These are phyloP conservation scores for Galerina marginata DNA, from an alignment of 768 basidiomycete species.

Conservation along the genomic window DNA sequence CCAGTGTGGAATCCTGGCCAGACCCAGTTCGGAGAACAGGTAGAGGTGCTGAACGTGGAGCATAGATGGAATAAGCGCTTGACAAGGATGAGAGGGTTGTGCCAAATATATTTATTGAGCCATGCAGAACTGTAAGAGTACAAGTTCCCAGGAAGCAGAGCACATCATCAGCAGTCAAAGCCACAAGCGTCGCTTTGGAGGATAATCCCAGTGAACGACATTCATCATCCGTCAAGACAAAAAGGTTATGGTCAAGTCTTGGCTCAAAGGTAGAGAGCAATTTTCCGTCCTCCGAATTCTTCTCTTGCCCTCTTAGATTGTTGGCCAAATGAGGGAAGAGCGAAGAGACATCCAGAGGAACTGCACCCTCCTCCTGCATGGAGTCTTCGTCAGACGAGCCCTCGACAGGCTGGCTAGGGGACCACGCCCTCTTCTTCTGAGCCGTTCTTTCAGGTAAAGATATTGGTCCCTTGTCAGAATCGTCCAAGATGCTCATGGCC, in stretches of 20 bases:
- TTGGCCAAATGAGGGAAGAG: slow-evolving; percentile 20
- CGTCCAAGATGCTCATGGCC: slow-evolving; percentile 23
- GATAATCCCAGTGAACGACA: slow-evolving; percentile 33
- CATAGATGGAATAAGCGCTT: slow-evolving; percentile 61
- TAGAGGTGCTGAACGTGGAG: slow-evolving; percentile 80
- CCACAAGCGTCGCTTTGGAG: slow-evolving; percentile 41
- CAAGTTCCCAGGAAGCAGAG: slow-evolving; percentile 75
- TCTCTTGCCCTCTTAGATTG: background rate
- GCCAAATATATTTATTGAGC: slow-evolving; percentile 64
- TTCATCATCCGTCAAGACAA: slow-evolving; percentile 49
- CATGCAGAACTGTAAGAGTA: slow-evolving; percentile 63
- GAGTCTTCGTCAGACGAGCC: slow-evolving; percentile 59
- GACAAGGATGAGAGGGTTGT: slow-evolving; percentile 49
- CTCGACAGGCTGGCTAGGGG: slow-evolving; percentile 56
- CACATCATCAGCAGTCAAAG: slow-evolving; percentile 53
- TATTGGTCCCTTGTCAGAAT: slow-evolving; percentile 11
- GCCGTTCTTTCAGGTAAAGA: slow-evolving; percentile 3
- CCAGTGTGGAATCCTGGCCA: slow-evolving; percentile 7
- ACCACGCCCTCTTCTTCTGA: slow-evolving; percentile 52
- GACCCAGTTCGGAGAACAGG: slow-evolving; percentile 46
- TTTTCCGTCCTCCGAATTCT: slow-evolving; percentile 12
- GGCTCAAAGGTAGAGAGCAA: slow-evolving; percentile 59
- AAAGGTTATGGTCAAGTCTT: slow-evolving; percentile 47
- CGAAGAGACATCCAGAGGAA: slow-evolving; percentile 22
- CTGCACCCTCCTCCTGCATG: slow-evolving; percentile 20